Percentiles rank a stretch among this genome's conserved stretches.
Conservation (phyloP, 352 stramenopile species). For the Phytopythium montanum region DNA sequence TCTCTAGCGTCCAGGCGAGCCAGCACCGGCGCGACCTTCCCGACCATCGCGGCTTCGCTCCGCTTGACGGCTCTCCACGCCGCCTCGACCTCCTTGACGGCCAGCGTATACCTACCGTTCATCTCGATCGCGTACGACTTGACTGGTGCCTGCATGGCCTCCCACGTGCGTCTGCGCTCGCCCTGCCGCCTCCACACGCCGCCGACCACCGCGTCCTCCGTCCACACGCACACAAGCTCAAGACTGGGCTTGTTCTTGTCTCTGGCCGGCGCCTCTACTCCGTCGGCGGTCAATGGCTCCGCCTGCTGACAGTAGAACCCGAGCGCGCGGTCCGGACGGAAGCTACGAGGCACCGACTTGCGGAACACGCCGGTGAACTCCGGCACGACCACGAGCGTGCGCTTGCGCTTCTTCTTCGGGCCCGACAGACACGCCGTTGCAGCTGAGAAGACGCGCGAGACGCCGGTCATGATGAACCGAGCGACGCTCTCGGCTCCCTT, state of each 20-base stretch:
- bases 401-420: constrained; percentile 12
- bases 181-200: constrained; percentile 23
- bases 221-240: constrained; percentile 62
- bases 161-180: constrained; percentile 54
- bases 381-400: constrained; percentile 19
- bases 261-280: not conserved
- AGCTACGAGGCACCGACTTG: constrained; percentile 27
- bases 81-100: constrained; percentile 19
- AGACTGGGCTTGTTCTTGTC: constrained; percentile 7
- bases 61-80: constrained; percentile 16
- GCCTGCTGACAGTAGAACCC: constrained; percentile 18
- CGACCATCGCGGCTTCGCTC: constrained; percentile 9
- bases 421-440: constrained; percentile 1
- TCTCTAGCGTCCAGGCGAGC: not conserved
- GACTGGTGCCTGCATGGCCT: constrained; percentile 54
- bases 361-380: constrained; percentile 41
- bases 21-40: constrained; percentile 10
- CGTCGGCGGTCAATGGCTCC: not conserved
- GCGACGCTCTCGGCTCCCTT: not conserved
- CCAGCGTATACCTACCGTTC: constrained; percentile 48
- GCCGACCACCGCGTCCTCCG: constrained; percentile 25
- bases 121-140: constrained; percentile 60
- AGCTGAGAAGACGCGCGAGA: constrained; percentile 1
- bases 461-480: not conserved
- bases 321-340: constrained; percentile 25